These are phyloP conservation scores for Boletus fagicola DNA, from an alignment of 768 basidiomycete species.

Conservation along the genomic window DNA sequence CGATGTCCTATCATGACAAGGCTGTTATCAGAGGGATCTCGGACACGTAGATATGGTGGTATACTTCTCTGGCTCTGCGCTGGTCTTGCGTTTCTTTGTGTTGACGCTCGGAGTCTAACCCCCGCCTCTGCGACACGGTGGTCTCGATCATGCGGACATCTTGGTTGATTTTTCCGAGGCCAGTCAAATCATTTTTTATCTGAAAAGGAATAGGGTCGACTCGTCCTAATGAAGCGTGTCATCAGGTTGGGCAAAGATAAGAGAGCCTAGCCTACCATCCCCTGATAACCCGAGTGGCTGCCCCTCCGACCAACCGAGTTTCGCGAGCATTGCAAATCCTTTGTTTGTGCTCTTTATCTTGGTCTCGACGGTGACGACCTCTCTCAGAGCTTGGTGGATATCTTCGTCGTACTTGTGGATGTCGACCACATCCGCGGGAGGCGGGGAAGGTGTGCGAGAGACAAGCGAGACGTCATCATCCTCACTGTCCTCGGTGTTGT, in stretches of 20 bases:
- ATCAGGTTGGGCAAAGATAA: not conserved
- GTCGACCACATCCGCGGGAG: slow-evolving; percentile 48
- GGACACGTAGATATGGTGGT: not conserved
- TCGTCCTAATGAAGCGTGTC: slow-evolving; percentile 49
- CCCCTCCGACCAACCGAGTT: slow-evolving; percentile 82
- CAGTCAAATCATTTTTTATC: slow-evolving; percentile 73
- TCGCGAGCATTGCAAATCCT: slow-evolving; percentile 76
- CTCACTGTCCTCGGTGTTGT: slow-evolving; percentile 44
- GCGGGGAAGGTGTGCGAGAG: slow-evolving; percentile 77
- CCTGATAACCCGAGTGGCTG: slow-evolving; percentile 72
- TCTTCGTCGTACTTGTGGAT: slow-evolving; percentile 69
- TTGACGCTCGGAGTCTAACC: slow-evolving; percentile 77
- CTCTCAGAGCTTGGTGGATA: slow-evolving; percentile 47
- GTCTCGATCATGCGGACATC: slow-evolving; percentile 84
- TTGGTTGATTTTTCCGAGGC: slow-evolving; percentile 74
- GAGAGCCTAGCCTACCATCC: slow-evolving; percentile 51
- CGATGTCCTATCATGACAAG: slow-evolving; percentile 46
- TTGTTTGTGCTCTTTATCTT: slow-evolving; percentile 77
- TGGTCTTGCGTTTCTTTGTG: slow-evolving; percentile 79
- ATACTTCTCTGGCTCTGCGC: slow-evolving; percentile 67
- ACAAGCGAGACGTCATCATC: slow-evolving; percentile 72
- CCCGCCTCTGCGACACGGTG: slow-evolving; percentile 79
- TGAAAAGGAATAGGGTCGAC: slow-evolving; percentile 82
- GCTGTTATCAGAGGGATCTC: slow-evolving; percentile 8
- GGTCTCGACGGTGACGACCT: slow-evolving; percentile 78